Evolutionary conservation across 2,329 filamentous ascomycete species (phyloP), one percentile per base, ranked within the genome.

Genomic region (Teratosphaeria nubilosa): DNA sequence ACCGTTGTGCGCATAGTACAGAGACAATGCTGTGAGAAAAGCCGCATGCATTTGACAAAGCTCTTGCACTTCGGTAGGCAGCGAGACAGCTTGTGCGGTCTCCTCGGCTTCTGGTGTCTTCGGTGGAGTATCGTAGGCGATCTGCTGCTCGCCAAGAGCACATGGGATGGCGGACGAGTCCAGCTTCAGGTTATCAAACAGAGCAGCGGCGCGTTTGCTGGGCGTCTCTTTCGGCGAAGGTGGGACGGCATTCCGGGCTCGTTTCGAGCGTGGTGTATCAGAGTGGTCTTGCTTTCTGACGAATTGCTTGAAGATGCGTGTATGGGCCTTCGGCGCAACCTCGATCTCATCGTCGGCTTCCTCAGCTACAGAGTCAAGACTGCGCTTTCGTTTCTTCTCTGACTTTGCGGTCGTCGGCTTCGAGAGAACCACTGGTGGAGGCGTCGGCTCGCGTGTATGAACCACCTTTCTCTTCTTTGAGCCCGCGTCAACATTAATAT

Each of bases 1-100:
- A 53, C 75, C 76, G 58, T 79, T 77, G 64, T 80, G 78, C 22
- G 78, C 75, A 61, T 76, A 78, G 63, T 79, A 76, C 30, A 80
- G 68, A 5, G 76, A 75, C 13, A 79, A 69, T n/a, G 78, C 75
- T 16, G 74, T 75, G 20, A 80, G 72, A 62, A 80, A 78, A 37
- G 77, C 75, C 9, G 72, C 71, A 63, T 80, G 75, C 7, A 80
- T 70, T n/a, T 68, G 65, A 54, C 74, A 70, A 50, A 78, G 70
- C 54, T 76, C 74, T 58, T 74, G 68, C 9, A 79, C 68, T 59
- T 75, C 74, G 41, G 64, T 60, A 4, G 77, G 77, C 54, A 78
- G 68, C 14, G 64, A 58, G 1, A 61, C 48, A 50, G 62, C 54
- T 24, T 62, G 58, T 10, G 64, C 57, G 24, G 51, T 10, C 32